Base-by-base conservation (phyloP, 1,284 basidiomycete genomes). In the Tylopilus sp. region DNA sequence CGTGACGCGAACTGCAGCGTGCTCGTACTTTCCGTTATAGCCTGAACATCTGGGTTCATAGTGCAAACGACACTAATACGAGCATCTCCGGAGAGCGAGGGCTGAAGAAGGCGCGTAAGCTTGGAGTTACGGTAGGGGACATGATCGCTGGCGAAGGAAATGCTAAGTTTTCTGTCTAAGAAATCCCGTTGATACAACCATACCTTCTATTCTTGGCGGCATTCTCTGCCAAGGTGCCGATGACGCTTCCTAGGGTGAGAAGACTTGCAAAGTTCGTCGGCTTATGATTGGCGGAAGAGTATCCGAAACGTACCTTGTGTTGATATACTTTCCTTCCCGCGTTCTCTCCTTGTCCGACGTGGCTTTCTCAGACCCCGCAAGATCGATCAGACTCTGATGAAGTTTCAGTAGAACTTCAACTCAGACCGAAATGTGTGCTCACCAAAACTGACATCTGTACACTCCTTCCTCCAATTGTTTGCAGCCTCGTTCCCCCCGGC, bases 71-170 rank as follows among this genome's bases (percentile, higher is more conserved):
- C 96, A 31, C 92, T 94, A 44, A 99, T 95, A 16, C 92, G 83
- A 15, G 97, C 96, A 63, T 97, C 92, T 1, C 96, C 97, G 0
- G 90, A 89, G 0, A 99, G 76, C 2, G 92, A 97, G 2, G 95
- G 95, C 66, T 98, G 95, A 6, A 99, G 79, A 69, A 99, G 85
- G 29, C 95, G 84, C 4, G 96, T 99, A 6, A 89, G 74, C 69
- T 98, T 98, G 41, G 92, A 95, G 68, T 98, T 97, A 39, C 96
- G 86, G 71, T 90, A 99, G 3, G 96, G 96, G 12, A 98, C 85
- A 63, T 97, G 92, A 58, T 92, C 89, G 42, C 85, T 86, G 55
- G 33, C 48, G 28, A 18, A 6, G 40, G 13, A 25, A 42, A 41
- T 9, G 16, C 10, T 59, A 19, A 54, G 39, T 44, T 29, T 21